Conservation (phyloP, 2,329 filamentous ascomycete genomes). For the Tolypocladium album region DNA sequence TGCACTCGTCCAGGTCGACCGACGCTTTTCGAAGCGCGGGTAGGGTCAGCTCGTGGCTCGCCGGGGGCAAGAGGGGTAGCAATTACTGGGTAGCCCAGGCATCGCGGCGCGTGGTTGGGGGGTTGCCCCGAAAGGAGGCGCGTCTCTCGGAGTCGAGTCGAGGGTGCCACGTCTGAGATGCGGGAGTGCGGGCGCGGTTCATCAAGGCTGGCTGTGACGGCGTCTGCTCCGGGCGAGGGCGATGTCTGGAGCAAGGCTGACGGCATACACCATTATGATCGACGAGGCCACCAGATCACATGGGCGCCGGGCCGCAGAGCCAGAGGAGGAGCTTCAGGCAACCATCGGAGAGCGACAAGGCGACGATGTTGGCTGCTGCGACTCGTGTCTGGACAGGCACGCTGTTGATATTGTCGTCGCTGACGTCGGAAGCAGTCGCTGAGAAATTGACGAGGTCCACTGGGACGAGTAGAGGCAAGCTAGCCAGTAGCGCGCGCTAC, state of each 20-base stretch:
- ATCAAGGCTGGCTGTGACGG: conserved; percentile 15
- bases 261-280: conserved; percentile 31
- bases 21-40: conserved; percentile 48
- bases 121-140: not conserved
- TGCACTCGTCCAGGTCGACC: conserved; percentile 98
- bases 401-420: not conserved
- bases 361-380: not conserved
- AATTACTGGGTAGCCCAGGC: conserved; percentile 3
- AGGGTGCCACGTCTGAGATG: not conserved
- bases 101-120: conserved; percentile 1
- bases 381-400: not conserved
- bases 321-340: not conserved
- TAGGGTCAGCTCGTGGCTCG: not conserved
- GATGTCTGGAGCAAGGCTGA: conserved; percentile 21
- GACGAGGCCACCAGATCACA: conserved; percentile 15
- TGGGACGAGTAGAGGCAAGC: not conserved
- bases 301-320: conserved; percentile 13
- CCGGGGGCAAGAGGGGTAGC: not conserved
- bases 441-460: not conserved
- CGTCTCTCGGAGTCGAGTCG: not conserved
- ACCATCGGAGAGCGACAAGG: not conserved
- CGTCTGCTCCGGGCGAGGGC: conserved; percentile 24
- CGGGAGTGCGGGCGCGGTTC: conserved; percentile 2
- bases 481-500: not conserved
- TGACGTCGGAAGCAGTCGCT: not conserved